Evolutionary conservation across 176 grass and related monocot genomes (phyloP).

Genomic region (Oryza coarctata): DNA sequence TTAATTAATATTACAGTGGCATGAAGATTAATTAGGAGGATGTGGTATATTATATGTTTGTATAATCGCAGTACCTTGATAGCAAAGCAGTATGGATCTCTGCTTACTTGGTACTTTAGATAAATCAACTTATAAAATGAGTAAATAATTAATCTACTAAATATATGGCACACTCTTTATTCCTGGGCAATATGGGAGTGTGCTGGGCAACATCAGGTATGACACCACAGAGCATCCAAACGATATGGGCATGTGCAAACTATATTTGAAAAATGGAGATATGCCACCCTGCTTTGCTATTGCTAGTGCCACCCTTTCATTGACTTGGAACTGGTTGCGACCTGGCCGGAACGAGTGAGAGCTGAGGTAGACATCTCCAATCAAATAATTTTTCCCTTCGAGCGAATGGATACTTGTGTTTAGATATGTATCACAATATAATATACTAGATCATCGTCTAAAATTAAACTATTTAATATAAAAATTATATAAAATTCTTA

Average conservation of each 20-base stretch:
- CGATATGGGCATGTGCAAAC: slow-evolving; percentile 25
- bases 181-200: neutral
- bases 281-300: neutral
- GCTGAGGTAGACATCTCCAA: neutral
- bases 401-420: no score
- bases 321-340: slow-evolving; percentile 31
- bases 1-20: neutral
- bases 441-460: no score
- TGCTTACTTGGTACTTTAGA: neutral
- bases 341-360: slow-evolving; percentile 21
- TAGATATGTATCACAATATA: no score
- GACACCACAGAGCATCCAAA: slow-evolving; percentile 6
- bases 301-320: slow-evolving; percentile 1
- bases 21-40: neutral
- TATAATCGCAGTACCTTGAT: neutral
- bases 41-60: neutral
- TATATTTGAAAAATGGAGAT: slow-evolving; percentile 43
- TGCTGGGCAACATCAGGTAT: slow-evolving; percentile 15
- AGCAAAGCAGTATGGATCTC: neutral
- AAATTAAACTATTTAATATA: no score
- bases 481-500: no score
- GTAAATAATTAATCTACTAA: neutral
- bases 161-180: neutral
- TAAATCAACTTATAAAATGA: neutral
- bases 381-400: neutral